phyloP scores from a whole-genome alignment of 2,329 filamentous ascomycete genomes.

The Colletotrichum tropicicola region DNA sequence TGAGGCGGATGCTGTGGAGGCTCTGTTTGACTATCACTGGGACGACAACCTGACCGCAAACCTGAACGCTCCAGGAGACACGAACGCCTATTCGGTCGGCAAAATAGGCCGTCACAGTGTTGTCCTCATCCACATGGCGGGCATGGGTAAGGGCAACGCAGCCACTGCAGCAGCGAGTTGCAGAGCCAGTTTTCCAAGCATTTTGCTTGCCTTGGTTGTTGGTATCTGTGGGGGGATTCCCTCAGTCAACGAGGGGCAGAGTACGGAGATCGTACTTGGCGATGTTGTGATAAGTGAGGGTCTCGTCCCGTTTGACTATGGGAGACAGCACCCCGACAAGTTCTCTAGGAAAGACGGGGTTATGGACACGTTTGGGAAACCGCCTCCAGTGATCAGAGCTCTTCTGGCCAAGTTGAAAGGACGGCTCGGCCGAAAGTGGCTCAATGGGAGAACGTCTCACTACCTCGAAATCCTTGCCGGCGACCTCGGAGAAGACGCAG shows the following conservation, averaged over 20 bases:
- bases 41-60: conserved; percentile 26
- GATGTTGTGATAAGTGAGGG: conserved; percentile 44
- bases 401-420: conserved; percentile 31
- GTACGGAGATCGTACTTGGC: conserved; percentile 38
- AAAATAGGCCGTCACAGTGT: conserved; percentile 35
- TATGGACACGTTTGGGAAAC: conserved; percentile 36
- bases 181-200: conserved; percentile 40
- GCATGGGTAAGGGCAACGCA: conserved; percentile 39
- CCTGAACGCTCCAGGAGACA: conserved; percentile 32
- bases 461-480: neutral
- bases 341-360: conserved; percentile 38
- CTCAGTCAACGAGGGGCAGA: accelerated
- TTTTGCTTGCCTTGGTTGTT: conserved; percentile 46
- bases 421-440: conserved; percentile 13
- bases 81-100: conserved; percentile 39
- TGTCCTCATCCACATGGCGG: conserved; percentile 38
- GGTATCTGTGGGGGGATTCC: conserved; percentile 52
- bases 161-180: conserved; percentile 37
- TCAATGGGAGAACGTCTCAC: conserved; percentile 4
- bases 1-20: conserved; percentile 35
- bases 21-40: conserved; percentile 38
- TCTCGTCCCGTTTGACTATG: conserved; percentile 39
- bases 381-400: conserved; percentile 38
- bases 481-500: neutral
- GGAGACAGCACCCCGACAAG: conserved; percentile 34